A percentile compares a stretch with the other conserved stretches of the same genome.
phyloP scores from a whole-genome alignment of 1,284 basidiomycete species.

The Irpex sp. region DNA sequence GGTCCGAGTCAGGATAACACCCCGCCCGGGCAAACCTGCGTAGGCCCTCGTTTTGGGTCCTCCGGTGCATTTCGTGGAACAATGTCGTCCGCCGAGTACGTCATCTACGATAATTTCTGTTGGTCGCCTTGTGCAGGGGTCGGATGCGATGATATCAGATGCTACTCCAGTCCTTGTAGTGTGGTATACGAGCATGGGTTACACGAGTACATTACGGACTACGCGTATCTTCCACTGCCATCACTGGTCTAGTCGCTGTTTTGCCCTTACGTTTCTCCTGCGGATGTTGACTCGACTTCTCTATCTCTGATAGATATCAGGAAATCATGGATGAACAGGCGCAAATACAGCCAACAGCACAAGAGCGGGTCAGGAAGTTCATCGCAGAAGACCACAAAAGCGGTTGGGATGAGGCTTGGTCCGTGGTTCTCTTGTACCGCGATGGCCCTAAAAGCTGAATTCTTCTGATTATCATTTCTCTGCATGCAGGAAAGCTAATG shows the following conservation, averaged over 20 bases:
- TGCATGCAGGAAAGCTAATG: slow-evolving; percentile 41
- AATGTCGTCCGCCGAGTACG: background rate
- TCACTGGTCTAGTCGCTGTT: background rate
- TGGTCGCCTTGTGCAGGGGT: background rate
- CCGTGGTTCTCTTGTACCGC: background rate
- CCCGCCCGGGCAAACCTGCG: background rate
- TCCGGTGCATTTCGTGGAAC: background rate
- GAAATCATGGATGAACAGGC: background rate
- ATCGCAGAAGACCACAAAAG: slow-evolving; percentile 6
- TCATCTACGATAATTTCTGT: background rate
- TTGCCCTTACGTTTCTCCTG: background rate
- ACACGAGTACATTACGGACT: background rate
- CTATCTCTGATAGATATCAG: background rate
- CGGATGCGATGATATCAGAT: background rate
- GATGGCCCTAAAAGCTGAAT: background rate
- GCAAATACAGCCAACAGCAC: background rate
- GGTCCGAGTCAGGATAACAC: background rate
- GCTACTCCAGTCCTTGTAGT: background rate
- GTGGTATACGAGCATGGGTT: background rate
- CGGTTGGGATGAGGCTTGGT: slow-evolving; percentile 32
- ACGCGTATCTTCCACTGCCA: background rate
- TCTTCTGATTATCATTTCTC: background rate
- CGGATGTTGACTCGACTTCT: background rate
- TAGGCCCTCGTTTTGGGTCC: background rate
- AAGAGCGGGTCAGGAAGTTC: slow-evolving; percentile 6